Evolutionary conservation across 352 stramenopile species (phyloP), one percentile per base, ranked within the genome.

Genomic region (Globisporangium heterothallicum): DNA sequence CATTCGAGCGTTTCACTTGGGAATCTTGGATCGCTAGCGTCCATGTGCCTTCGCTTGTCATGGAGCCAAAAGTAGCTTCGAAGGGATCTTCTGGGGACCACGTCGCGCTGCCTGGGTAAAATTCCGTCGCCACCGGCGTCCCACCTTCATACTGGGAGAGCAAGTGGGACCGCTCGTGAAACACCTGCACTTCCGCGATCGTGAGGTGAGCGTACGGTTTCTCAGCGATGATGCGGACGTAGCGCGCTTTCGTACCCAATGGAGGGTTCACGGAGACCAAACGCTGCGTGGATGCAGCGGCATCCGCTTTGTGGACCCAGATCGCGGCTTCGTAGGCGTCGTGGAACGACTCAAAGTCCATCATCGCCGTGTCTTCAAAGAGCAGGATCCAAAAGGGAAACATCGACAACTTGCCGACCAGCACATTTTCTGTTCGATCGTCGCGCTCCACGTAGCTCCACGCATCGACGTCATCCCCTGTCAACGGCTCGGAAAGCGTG

Each of bases 311-410:
- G 14, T 70, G 62, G 2, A 54, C 64, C 68, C 79, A 92, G 22
- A 74, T 68, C 9, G 79, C 66, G 2, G 64, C 62, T 5, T 64
- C 57, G 14, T 74, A 66, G 4, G 78, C 74, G 19, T 84, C 72
- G 0, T 65, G 42, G n/a, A 91, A 74, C 21, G 47, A 74, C 22
- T 91, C 78, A 36, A 88, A 59, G 32, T 79, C 61, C 64, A 87
- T 67, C 14, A 74, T 43, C 5, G 80, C 53, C 0, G 66, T 59
- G 24, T 67, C 61, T n/a, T 89, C 77, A 40, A 86, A 91, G 4
- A 94, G 56, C 53, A 92, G 59, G 27, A 92, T 66, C 73, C 80
- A 94, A 43, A 84, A 89, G 10, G 84, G 84, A 24, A 88, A 84
- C 66, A 92, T 87, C 9, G 68, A 67, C 19, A 72, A 34, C 14